Evolutionary conservation across 2,329 filamentous ascomycete genomes (phyloP).

Genomic region (Teratosphaeria destructans): DNA sequence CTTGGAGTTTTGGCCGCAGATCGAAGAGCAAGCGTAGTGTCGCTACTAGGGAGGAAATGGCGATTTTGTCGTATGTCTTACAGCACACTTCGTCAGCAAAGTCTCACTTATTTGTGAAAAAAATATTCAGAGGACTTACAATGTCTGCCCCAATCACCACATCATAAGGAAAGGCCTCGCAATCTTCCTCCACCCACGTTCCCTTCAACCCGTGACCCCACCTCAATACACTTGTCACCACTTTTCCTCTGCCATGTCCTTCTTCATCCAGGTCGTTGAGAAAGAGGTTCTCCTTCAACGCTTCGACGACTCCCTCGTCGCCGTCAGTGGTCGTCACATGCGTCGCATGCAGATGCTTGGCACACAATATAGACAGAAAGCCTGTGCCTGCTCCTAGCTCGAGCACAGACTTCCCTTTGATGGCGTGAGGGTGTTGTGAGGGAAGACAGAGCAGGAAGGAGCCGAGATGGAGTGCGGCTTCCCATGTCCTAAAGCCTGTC

Average conservation of each 20-base stretch:
- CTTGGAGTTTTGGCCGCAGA: slow-evolving; percentile 44
- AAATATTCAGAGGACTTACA: slow-evolving; percentile 21
- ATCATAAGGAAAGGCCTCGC: slow-evolving; percentile 40
- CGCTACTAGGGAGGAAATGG: slow-evolving; percentile 53
- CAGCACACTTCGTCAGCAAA: not conserved
- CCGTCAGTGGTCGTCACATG: slow-evolving; percentile 64
- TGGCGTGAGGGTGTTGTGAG: slow-evolving; percentile 24
- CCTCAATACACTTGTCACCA: slow-evolving; percentile 47
- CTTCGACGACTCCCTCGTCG: slow-evolving; percentile 59
- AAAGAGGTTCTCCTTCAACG: slow-evolving; percentile 56
- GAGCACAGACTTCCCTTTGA: slow-evolving; percentile 50
- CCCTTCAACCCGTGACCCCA: slow-evolving; percentile 55
- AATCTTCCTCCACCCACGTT: slow-evolving; percentile 46
- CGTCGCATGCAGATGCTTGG: slow-evolving; percentile 51
- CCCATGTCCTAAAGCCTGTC: slow-evolving; percentile 72
- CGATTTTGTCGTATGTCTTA: slow-evolving; percentile 56
- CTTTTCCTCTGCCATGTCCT: slow-evolving; percentile 8
- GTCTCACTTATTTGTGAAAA: not conserved
- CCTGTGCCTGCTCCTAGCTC: slow-evolving; percentile 71
- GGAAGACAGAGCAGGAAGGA: slow-evolving; percentile 48
- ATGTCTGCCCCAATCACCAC: slow-evolving; percentile 66
- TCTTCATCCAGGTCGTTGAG: slow-evolving; percentile 53
- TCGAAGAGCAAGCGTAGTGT: slow-evolving; percentile 55
- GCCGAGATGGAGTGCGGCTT: slow-evolving; percentile 64
- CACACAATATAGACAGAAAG: slow-evolving; percentile 62